These are phyloP conservation scores for Capronia americana DNA, from an alignment of 2,329 filamentous ascomycete species.

Conservation along the genomic window DNA sequence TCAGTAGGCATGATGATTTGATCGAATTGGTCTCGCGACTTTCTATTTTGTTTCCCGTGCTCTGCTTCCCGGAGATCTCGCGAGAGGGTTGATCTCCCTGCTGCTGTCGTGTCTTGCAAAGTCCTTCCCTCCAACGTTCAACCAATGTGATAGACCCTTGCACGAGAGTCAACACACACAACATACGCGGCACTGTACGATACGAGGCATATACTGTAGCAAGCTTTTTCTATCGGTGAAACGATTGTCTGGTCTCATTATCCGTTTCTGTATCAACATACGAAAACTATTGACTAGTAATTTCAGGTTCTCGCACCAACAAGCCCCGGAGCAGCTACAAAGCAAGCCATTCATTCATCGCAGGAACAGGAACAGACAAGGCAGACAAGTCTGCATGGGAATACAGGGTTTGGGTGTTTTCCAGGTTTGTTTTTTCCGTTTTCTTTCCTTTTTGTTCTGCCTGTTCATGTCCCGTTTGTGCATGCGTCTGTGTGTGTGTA, in stretches of 20 bases:
- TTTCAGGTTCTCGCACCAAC: constrained; percentile 11
- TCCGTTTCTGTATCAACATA: constrained; percentile 8
- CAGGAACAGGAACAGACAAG: neutral
- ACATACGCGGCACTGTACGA: neutral
- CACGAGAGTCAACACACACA: neutral
- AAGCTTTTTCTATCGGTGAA: neutral
- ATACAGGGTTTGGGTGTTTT: constrained; percentile 8
- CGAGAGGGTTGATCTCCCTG: neutral
- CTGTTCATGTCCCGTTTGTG: constrained; percentile 1
- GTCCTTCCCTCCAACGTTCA: neutral
- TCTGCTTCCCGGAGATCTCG: neutral
- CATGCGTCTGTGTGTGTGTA: neutral
- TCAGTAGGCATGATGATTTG: neutral
- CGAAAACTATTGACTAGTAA: constrained; percentile 16
- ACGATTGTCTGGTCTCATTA: constrained; percentile 8
- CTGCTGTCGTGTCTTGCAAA: neutral
- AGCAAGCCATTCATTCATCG: neutral
- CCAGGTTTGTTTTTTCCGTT: constrained; percentile 18
- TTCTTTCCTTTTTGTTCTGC: constrained; percentile 1
- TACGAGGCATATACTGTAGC: neutral
- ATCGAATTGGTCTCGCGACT: neutral
- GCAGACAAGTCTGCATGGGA: neutral
- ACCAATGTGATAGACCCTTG: neutral
- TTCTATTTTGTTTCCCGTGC: neutral
- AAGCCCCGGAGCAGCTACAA: constrained; percentile 14